These are phyloP conservation scores for Gillenia trifoliata DNA, from an alignment of 306 rosid genomes.

Conservation along the genomic window DNA sequence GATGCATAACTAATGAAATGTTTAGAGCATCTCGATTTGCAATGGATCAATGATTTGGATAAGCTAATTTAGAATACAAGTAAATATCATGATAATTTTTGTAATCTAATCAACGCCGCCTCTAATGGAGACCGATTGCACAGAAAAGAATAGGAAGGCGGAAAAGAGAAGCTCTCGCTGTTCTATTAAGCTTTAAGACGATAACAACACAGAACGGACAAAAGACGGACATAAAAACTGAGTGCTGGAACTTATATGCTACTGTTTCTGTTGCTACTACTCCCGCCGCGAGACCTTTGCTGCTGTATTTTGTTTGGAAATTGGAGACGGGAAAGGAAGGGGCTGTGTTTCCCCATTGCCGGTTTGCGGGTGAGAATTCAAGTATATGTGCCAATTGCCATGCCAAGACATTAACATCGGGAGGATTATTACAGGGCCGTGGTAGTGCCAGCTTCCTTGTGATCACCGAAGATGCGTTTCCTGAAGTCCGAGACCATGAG, in stretches of 20 bases:
- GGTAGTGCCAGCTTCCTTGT: slow-evolving; percentile 50
- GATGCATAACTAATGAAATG: not conserved
- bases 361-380: not conserved
- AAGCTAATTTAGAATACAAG: not conserved
- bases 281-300: not conserved
- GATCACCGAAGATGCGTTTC: slow-evolving; percentile 93
- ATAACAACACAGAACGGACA: slow-evolving; percentile 7
- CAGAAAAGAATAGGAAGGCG: slow-evolving; percentile 5
- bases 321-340: slow-evolving; percentile 8
- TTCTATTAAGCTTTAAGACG: slow-evolving; percentile 17
- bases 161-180: slow-evolving; percentile 17
- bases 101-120: not conserved
- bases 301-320: slow-evolving; percentile 1
- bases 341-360: slow-evolving; percentile 15
- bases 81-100: not conserved
- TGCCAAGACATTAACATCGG: slow-evolving; percentile 7
- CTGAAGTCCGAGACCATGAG: slow-evolving; percentile 91
- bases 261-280: slow-evolving; percentile 16
- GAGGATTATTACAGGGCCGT: slow-evolving; percentile 25
- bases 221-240: slow-evolving; percentile 3
- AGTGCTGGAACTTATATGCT: slow-evolving; percentile 3
- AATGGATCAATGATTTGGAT: not conserved
- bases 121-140: not conserved
- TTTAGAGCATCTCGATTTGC: too few species aligned
- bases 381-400: slow-evolving; percentile 5